Evolutionary conservation across 2,329 filamentous ascomycete species (phyloP), one percentile per base, ranked within the genome.

Genomic region (Pochonia chlamydosporia): DNA sequence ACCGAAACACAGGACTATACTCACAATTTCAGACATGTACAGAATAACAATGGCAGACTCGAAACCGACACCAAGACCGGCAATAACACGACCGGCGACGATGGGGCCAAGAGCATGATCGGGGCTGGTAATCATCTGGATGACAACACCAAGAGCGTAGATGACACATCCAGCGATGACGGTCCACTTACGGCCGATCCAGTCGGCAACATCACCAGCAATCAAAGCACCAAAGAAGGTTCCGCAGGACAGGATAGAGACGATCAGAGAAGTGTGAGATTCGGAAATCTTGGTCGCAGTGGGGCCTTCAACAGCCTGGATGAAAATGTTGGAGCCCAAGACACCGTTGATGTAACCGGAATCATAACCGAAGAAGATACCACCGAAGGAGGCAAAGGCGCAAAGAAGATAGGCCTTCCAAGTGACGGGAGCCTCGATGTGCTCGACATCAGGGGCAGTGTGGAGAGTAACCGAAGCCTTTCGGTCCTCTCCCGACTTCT

Each of bases 11-110:
- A n/a, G n/a, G n/a, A n/a, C n/a, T 39, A 21, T 5, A 68, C 64
- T 72, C 67, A 74, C 74, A 62, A 91, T 88, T 70, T 91, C 88
- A 42, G 84, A 89, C 87, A 93, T 92, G 79, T 93, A 91, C 51
- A 90, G 74, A 61, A 90, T 88, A 66, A 90, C 82, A 59, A 89
- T 82, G 59, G 87, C 85, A 8, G 85, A 89, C 56, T 87, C 85
- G 63, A 89, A 89, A 61, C 87, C 87, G 58, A 90, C 85, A 74
- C 87, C 87, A 48, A 89, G 64, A 64, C 87, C 87, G 41, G 86
- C 83, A 57, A 92, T 69, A 49, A 90, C 69, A 75, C 87, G 86
- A 63, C 87, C 87, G 49, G 79, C 77, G 20, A 88, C 83, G 50
- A 90, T 81, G 52, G 81, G 72, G 48, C 74, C 79, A 11, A 86